These are phyloP conservation scores for Collybia nuda DNA, from an alignment of 768 basidiomycete genomes.

Conservation along the genomic window DNA sequence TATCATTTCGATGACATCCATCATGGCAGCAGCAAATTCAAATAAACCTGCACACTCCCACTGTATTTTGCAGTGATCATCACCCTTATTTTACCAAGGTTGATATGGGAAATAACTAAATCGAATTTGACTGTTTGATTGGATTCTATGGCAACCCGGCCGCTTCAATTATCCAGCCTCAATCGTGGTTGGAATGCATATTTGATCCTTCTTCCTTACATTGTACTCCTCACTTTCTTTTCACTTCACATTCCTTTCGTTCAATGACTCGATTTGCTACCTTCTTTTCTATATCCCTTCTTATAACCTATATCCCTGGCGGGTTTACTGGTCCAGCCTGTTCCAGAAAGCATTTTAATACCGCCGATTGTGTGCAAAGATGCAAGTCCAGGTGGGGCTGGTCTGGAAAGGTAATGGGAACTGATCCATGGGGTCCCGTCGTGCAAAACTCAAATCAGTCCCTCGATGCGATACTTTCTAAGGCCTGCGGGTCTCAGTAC, in stretches of 20 bases:
- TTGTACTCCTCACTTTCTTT: slow-evolving; percentile 12
- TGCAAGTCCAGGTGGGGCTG: slow-evolving; percentile 48
- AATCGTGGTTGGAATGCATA: no score
- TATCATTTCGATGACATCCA: no score
- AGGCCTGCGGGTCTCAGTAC: slow-evolving; percentile 38
- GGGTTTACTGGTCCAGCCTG: slow-evolving; percentile 48
- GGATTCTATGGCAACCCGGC: no score
- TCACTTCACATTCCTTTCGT: slow-evolving; percentile 22
- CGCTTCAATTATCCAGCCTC: no score
- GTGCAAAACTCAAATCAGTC: slow-evolving; percentile 35
- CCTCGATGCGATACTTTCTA: slow-evolving; percentile 33
- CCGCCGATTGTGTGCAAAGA: slow-evolving; percentile 32
- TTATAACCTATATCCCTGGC: slow-evolving; percentile 31
- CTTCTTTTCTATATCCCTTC: slow-evolving; percentile 31
- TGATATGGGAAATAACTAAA: neutral
- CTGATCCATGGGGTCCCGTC: slow-evolving; percentile 57
- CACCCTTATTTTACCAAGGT: neutral
- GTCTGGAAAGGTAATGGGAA: slow-evolving; percentile 48
- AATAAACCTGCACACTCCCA: slow-evolving; percentile 12
- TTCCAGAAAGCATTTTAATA: slow-evolving; percentile 32
- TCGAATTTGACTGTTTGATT: neutral
- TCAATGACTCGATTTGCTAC: slow-evolving; percentile 34
- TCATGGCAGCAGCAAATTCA: no score
- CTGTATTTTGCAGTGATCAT: slow-evolving; percentile 14
- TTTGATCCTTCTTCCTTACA: neutral